These are phyloP conservation scores for Circinella umbellata DNA, from an alignment of 371 early-diverging fungal genomes.

Conservation along the genomic window DNA sequence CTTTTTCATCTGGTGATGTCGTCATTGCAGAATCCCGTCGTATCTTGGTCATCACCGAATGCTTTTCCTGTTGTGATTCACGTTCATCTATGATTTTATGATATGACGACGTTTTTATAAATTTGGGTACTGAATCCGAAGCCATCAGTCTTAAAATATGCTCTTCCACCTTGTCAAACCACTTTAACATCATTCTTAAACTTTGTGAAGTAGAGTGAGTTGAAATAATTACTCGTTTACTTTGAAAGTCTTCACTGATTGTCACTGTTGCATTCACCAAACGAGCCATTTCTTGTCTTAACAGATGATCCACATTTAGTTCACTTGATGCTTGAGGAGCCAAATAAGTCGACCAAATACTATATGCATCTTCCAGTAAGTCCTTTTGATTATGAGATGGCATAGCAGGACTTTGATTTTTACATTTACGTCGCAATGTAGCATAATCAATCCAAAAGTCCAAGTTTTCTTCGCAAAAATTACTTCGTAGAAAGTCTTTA, in stretches of 20 bases:
- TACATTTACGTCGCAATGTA: constrained; percentile 42
- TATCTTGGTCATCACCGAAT: background rate
- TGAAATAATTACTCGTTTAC: constrained; percentile 42
- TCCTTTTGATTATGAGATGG: constrained; percentile 36
- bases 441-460: constrained; percentile 69
- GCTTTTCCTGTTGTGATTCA: background rate
- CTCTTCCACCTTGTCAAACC: constrained; percentile 70
- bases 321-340: constrained; percentile 60
- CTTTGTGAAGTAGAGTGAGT: constrained; percentile 44
- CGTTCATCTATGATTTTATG: constrained; percentile 19
- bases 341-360: constrained; percentile 64
- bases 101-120: constrained; percentile 72
- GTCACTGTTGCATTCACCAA: constrained; percentile 49
- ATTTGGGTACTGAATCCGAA: constrained; percentile 84
- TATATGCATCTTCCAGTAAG: constrained; percentile 64
- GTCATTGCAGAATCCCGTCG: constrained; percentile 3
- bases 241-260: constrained; percentile 31
- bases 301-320: constrained; percentile 61
- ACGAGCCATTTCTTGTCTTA: constrained; percentile 51
- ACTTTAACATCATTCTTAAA: constrained; percentile 49
- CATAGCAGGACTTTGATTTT: constrained; percentile 45
- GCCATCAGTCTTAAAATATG: constrained; percentile 79
- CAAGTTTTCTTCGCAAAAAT: constrained; percentile 76
- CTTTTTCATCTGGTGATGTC: background rate
- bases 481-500: constrained; percentile 67